These are phyloP conservation scores for Pseudogymnoascus sp. DNA, from an alignment of 2,329 filamentous ascomycete genomes.

Conservation along the genomic window DNA sequence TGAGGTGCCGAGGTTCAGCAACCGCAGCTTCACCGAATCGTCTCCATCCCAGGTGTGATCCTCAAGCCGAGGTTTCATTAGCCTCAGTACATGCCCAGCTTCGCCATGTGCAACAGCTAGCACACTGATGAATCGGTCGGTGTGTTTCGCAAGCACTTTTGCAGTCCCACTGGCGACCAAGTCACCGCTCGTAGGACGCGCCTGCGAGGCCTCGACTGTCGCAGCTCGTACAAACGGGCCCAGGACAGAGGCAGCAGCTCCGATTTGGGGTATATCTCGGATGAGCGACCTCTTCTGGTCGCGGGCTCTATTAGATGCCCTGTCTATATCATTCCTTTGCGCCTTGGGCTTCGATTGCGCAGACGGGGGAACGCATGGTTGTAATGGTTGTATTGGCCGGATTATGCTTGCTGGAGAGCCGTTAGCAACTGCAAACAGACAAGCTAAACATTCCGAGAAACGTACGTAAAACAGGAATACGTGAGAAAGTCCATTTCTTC, in stretches of 20 bases:
- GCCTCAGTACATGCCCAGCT: slow-evolving; percentile 23
- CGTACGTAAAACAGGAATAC: slow-evolving; percentile 16
- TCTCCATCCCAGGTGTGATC: slow-evolving; percentile 22
- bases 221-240: not conserved
- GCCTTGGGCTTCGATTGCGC: slow-evolving; percentile 11
- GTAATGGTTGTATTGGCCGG: slow-evolving; percentile 21
- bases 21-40: slow-evolving; percentile 16
- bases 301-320: not conserved
- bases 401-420: slow-evolving; percentile 16
- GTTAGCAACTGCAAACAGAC: slow-evolving; percentile 9
- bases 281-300: not conserved
- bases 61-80: slow-evolving; percentile 22
- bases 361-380: slow-evolving; percentile 20
- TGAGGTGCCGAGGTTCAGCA: slow-evolving; percentile 15
- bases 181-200: not conserved
- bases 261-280: not conserved
- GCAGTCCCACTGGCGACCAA: not conserved
- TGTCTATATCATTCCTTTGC: not conserved
- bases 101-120: slow-evolving; percentile 23
- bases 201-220: not conserved
- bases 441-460: not conserved
- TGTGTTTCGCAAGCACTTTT: not conserved
- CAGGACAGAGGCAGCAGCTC: not conserved
- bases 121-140: slow-evolving; percentile 12
- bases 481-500: slow-evolving; percentile 25